Base-by-base conservation (phyloP, 2,329 filamentous ascomycete genomes). In the Thelonectria rubi region DNA sequence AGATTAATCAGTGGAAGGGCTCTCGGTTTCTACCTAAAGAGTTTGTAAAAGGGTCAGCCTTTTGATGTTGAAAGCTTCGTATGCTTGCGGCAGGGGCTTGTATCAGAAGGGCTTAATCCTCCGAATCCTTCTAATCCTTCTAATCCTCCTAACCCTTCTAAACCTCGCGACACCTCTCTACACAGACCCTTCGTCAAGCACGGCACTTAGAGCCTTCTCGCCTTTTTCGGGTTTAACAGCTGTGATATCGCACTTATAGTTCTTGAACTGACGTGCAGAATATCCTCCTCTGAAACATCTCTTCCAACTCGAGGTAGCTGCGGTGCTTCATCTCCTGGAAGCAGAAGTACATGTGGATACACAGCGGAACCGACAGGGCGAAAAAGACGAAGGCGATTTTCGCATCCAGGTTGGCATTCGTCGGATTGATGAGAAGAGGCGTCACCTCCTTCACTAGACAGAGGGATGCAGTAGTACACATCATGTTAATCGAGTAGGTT, bases 151-250 rank as follows among this genome's bases (percentile, higher is more conserved):
- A n/a, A n/a, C n/a, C n/a, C n/a, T n/a, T n/a, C n/a, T n/a, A n/a
- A n/a, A n/a, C n/a, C n/a, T n/a, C n/a, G n/a, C n/a, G n/a, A n/a
- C n/a, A n/a, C 39, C 26, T 18, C 40, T 43, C 18, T 18, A 43
- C n/a, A 43, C n/a, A 43, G 40, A 43, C 40, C 40, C 40, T 43
- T 43, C n/a, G 40, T 43, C 40, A 43, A 18, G 40, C n/a, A 43
- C 40, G 8, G 20, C 40, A 18, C 40, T n/a, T 43, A 43, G 15
- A 20, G 40, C 40, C 40, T 43, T 43, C 40, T 43, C 40, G 40
- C 40, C 40, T 43, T 18, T n/a, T 18, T 43, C 40, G n/a, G 40
- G n/a, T n/a, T 18, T 43, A 43, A 10, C 40, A 18, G 18, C 20
- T 18, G n/a, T 43, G n/a, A 20, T 18, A 43, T 43, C 40, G 40